Conservation (phyloP, 495 filamentous ascomycete genomes). For the Xylaria acuta region DNA sequence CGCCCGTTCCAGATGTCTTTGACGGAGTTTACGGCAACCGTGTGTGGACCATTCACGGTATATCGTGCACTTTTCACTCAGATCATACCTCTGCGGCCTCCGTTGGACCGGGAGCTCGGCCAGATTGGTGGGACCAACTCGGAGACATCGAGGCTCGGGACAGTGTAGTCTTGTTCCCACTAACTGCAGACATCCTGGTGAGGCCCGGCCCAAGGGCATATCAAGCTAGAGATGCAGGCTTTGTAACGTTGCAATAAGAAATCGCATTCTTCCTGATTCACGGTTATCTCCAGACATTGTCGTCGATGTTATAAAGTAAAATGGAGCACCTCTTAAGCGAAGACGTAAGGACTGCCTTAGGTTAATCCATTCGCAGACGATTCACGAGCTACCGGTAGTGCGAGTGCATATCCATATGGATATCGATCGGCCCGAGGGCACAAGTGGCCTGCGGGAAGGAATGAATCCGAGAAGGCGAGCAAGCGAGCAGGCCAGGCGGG, state of each 20-base stretch:
- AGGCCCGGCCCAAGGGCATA: not conserved
- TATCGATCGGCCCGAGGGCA: not conserved
- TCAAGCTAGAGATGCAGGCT: not conserved
- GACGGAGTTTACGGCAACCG: not conserved
- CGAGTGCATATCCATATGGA: not conserved
- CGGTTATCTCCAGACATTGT: not conserved
- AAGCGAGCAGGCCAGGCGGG: not conserved
- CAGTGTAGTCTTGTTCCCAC: not conserved
- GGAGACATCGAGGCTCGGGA: not conserved
- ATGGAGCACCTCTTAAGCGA: not conserved
- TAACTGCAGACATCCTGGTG: not conserved
- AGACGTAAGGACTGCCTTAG: not conserved
- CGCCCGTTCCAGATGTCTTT: not conserved
- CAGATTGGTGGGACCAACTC: not conserved
- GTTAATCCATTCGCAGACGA: not conserved
- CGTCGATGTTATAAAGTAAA: not conserved
- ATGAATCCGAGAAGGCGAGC: not conserved
- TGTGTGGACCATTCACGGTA: not conserved
- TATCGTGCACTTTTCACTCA: not conserved
- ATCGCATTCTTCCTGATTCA: not conserved
- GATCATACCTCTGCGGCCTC: not conserved
- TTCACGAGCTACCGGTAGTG: not conserved
- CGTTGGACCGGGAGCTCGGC: not conserved
- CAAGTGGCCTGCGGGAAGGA: not conserved
- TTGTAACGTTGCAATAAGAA: conserved; percentile 1